Evolutionary conservation across 1,139 yeast genomes (phyloP), one percentile per base, ranked within the genome.

Genomic region (Yamadazyma blattariae): DNA sequence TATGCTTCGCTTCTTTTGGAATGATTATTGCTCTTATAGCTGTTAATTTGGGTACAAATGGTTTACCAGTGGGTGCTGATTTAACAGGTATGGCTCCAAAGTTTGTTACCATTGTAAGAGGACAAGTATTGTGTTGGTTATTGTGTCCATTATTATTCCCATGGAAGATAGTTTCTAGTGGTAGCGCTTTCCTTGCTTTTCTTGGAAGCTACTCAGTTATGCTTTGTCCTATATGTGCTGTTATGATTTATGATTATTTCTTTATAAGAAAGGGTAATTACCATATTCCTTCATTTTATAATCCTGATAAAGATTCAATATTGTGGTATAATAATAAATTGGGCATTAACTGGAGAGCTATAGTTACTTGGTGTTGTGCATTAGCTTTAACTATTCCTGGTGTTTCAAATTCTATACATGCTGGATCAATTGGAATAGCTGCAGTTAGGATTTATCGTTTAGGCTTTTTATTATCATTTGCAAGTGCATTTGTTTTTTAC

Each of bases 1-100:
- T 41, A 8, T 41, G 39, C 24, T 41, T 41, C 28, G 45, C 41
- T 17, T 41, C 43, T 11, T 27, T 41, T 5, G 41, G 41, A 1
- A 41, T 41, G 45, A 39, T 41, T 26, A 39, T 41, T 22, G 45
- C 45, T 12, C 27, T 39, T 18, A 34, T 41, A 2, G 41, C 32
- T 9, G 45, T 41, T 10, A 41, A 41, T 20, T 23, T 41, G 13
- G 45, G 45, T 11, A 39, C 45, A 8, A 41, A 41, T 30, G 37
- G 32, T 12, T 35, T 41, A 22, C 45, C 45, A 8, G 45, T 41
- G 4, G 45, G 45, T 8, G 45, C 45, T 14, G 45, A 41, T 35
- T 32, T 38, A 10, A 39, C 45, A 10, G 45, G 45, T 15, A 41
- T 41, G 45, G 27, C 33, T 26, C 45, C 45, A 10, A 37, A 35